Base-by-base conservation (phyloP, 2,329 filamentous ascomycete species). In the Phialocephala subalpina region DNA sequence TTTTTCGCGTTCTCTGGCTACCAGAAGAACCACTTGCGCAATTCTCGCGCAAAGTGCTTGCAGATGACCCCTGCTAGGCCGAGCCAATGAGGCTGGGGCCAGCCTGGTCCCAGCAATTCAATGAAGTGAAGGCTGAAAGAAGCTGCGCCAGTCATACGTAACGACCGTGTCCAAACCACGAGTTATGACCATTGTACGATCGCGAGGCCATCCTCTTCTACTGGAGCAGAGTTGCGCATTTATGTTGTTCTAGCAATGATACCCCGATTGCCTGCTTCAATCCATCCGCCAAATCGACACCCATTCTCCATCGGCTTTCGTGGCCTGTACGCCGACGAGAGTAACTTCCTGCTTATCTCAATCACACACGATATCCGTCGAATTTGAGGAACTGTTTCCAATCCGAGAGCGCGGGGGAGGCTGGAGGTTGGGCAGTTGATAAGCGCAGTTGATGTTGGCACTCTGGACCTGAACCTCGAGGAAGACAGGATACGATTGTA, bases 231-330 rank as follows among this genome's bases (percentile, higher is more conserved):
- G 14, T 33, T 14, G 14, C 22, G 49, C 18, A 29, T 53, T 18
- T 14, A 2, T 33, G 14, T 61, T 53, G 22, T 42, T 18, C 68
- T 67, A 69, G 74, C 70, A 69, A 77, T 77, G 75, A 75, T 76
- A 73, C 73, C 71, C 67, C 72, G 71, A 70, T 76, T 73, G 69
- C 67, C 16, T 14, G 65, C 69, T 60, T 68, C 40, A 62, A 57
- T 38, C 63, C 45, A 68, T 66, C 68, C 45, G 67, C 69, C 73
- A 71, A 66, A 69, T 49, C 66, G 63, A 66, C 64, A 58, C 67
- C 63, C 33, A 60, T 63, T n/a, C 56, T 69, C 57, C 60, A 69
- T 69, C 61, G 65, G 69, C 65, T 67, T 64, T 57, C 68, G 73
- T 73, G 71, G 68, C 72, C 69, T 52, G 27, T 52, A 27, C 62